These are phyloP conservation scores for Globisporangium barbulae DNA, from an alignment of 352 stramenopile genomes.

Conservation along the genomic window DNA sequence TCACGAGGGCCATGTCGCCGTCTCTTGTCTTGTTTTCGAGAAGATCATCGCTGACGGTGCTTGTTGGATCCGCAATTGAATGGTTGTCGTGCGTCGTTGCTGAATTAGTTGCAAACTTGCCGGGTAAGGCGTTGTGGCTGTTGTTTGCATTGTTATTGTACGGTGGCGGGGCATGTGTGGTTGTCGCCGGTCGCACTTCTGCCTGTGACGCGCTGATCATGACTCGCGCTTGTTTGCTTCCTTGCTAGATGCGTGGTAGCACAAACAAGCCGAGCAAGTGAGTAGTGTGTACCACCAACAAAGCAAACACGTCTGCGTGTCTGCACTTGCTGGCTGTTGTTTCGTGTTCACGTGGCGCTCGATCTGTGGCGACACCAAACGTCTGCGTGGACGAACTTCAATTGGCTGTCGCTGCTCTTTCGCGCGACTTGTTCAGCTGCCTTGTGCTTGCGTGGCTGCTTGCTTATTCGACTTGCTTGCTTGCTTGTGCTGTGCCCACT, in stretches of 20 bases:
- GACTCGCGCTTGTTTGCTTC: not conserved
- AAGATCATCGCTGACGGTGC: not conserved
- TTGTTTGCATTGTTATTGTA: not conserved
- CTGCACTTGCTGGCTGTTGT: too few species aligned
- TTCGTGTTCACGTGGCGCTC: too few species aligned
- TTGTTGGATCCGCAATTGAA: not conserved
- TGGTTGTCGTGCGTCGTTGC: not conserved
- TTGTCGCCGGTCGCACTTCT: not conserved
- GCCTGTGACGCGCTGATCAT: not conserved
- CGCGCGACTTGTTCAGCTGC: not conserved
- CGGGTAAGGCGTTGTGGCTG: not conserved
- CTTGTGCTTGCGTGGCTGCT: too few species aligned
- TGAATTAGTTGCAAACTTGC: not conserved
- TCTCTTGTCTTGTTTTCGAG: too few species aligned
- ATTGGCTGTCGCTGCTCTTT: not conserved
- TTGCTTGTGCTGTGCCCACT: not conserved
- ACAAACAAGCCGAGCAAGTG: too few species aligned
- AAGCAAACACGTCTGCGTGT: too few species aligned
- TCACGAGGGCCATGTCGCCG: not conserved
- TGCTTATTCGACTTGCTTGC: not conserved
- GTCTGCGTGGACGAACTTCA: not conserved
- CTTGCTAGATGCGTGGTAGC: not conserved
- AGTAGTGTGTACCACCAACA: too few species aligned
- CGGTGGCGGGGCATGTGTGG: not conserved
- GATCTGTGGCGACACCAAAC: too few species aligned